These are phyloP conservation scores for Podospora pseudocomata DNA, from an alignment of 495 filamentous ascomycete genomes.

Conservation along the genomic window DNA sequence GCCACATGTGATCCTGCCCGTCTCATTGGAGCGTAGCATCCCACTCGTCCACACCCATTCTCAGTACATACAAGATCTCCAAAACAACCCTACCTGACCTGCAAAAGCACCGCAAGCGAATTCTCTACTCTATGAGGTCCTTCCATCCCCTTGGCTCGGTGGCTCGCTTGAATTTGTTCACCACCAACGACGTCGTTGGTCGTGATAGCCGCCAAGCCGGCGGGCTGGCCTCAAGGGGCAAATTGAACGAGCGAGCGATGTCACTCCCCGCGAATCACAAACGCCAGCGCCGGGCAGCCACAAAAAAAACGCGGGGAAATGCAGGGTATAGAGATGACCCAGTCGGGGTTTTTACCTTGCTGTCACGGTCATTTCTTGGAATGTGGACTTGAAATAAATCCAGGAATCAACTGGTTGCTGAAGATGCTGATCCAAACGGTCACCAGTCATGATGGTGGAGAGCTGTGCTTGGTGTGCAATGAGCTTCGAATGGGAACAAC, in stretches of 20 bases:
- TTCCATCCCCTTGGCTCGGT: neutral
- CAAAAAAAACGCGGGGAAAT: constrained; percentile 17
- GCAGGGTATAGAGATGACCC: neutral
- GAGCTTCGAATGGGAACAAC: too few species aligned
- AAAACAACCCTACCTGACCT: neutral
- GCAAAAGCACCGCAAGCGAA: neutral
- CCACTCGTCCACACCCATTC: neutral
- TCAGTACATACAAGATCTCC: neutral
- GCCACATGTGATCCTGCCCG: neutral
- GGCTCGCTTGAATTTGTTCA: neutral
- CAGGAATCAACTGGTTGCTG: neutral
- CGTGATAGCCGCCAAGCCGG: constrained; percentile 14
- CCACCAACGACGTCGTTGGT: neutral
- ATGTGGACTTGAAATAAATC: neutral
- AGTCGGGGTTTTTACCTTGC: neutral
- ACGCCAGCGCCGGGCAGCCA: neutral
- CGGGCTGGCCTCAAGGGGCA: constrained; percentile 12
- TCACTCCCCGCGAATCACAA: constrained; percentile 20
- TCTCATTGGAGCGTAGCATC: neutral
- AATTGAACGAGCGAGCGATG: constrained; percentile 12
- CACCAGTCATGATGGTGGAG: neutral
- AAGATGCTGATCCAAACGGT: neutral
- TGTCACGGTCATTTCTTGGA: neutral
- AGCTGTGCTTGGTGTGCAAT: too few species aligned
- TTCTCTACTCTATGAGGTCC: neutral